Base-by-base conservation (phyloP, 257 asterid genomes). In the Cordia subcordata region DNA sequence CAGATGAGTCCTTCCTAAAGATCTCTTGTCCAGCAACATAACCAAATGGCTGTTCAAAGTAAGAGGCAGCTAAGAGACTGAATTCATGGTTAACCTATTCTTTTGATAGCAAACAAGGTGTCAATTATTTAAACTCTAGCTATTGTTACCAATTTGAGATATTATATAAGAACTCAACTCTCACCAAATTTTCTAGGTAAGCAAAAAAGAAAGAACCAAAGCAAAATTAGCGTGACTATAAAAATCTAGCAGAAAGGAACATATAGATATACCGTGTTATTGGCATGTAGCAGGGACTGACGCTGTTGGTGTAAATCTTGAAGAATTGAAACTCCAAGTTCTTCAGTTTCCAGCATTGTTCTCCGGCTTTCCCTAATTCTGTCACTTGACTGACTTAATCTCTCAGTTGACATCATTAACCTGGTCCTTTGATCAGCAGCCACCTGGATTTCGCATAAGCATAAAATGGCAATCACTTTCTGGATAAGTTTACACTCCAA, bases 341-440 rank as follows among this genome's bases (percentile, higher is more conserved):
- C 79, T 70, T 74, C 79, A 16, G 79, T 74, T 62, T 74, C 79
- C 23, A 69, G 57, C 79, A 65, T 69, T 55, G 71, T 62, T 66
- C 53, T 74, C 39, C 79, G 67, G 53, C 79, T 55, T 52, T 74
- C 70, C 47, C 64, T 69, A 49, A 74, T 70, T 47, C 69, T 63
- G 57, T 65, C 76, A 65, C 69, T 74, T 27, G 79, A 74, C 55
- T 65, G 62, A 62, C 65, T 70, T 23, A 74, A 32, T 69, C 69
- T 69, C 64, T 74, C 76, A 32, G 79, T 74, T 46, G 79, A 74
- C 79, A 69, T 74, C 79, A 74, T 53, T 66, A 74, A 53, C 70
- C 79, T 74, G 45, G 61, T 56, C 47, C 76, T 69, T 70, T 74
- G 76, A 67, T 74, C 79, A 56, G 73, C 64, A 42, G 73, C 55